Evolutionary conservation across 345 rosid species (phyloP).

Genomic region (Nephelium lappaceum): DNA sequence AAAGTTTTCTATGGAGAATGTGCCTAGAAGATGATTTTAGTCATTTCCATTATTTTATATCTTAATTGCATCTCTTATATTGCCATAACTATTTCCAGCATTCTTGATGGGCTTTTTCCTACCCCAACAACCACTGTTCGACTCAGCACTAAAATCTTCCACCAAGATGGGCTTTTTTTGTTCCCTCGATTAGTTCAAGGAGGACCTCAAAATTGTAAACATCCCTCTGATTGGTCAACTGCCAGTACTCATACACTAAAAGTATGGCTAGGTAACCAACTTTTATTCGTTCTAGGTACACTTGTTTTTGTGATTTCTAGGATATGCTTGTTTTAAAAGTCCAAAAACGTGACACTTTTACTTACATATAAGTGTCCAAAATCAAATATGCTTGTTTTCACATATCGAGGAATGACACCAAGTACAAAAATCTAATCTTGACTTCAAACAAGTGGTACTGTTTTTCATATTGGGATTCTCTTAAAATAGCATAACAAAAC

Average conservation of each 20-base stretch:
- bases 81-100: conserved; percentile 84
- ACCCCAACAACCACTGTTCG: conserved; percentile 95
- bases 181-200: conserved; percentile 83
- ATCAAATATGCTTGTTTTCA: too few relatives aligned
- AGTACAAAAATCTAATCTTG: too few relatives aligned
- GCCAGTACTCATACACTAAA: conserved; percentile 27
- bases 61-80: conserved; percentile 76
- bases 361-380: background rate
- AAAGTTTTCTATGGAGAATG: conserved; percentile 82
- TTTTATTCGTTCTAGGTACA: conserved; percentile 20
- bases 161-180: conserved; percentile 66
- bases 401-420: too few relatives aligned
- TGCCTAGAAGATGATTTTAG: conserved; percentile 44
- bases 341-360: background rate
- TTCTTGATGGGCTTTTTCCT: conserved; percentile 41
- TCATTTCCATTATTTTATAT: conserved; percentile 56
- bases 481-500: too few relatives aligned
- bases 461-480: too few relatives aligned
- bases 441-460: too few relatives aligned
- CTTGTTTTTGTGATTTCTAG: too few relatives aligned
- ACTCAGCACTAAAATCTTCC: conserved; percentile 83
- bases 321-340: too few relatives aligned
- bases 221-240: conserved; percentile 90
- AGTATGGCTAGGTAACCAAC: conserved; percentile 72
- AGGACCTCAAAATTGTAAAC: conserved; percentile 94